Evolutionary conservation across 768 basidiomycete species (phyloP).

Genomic region (Boletus insuetus): DNA sequence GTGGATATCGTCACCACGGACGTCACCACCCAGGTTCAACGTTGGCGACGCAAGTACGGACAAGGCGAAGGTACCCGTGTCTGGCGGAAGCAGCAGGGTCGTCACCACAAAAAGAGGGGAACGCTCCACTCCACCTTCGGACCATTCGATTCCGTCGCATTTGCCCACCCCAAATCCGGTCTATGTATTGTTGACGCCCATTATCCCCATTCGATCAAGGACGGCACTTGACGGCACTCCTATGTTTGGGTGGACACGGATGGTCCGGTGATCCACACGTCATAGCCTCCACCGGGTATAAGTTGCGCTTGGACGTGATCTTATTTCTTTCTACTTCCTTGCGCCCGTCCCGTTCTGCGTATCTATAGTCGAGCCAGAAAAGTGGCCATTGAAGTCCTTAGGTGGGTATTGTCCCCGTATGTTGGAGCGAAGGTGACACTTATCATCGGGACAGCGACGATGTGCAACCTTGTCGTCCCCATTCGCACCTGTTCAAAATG

Average conservation of each 20-base stretch:
- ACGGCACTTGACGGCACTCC: background rate
- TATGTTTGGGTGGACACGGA: background rate
- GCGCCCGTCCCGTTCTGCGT: background rate
- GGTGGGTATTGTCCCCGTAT: background rate
- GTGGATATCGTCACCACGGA: no score
- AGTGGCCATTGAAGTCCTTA: background rate
- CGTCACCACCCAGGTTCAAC: no score
- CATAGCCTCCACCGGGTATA: slow-evolving; percentile 7
- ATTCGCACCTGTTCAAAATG: slow-evolving; percentile 33
- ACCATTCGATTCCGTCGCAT: no score
- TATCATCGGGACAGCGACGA: slow-evolving; percentile 4
- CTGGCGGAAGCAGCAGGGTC: no score
- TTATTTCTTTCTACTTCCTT: background rate
- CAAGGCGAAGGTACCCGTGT: no score
- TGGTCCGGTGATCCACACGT: slow-evolving; percentile 11
- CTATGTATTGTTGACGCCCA: background rate
- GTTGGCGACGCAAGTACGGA: no score
- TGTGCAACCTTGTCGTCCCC: slow-evolving; percentile 32
- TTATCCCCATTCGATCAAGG: slow-evolving; percentile 12
- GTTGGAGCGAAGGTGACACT: background rate
- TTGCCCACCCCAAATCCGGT: slow-evolving; percentile 1
- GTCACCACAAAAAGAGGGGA: no score
- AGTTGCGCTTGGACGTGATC: background rate
- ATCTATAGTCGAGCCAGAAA: background rate
- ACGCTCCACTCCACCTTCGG: no score